A percentile compares a stretch with the other conserved stretches of the same genome.
Evolutionary conservation across 441 rosid species (phyloP).

Genomic region (Populus hybrid): DNA sequence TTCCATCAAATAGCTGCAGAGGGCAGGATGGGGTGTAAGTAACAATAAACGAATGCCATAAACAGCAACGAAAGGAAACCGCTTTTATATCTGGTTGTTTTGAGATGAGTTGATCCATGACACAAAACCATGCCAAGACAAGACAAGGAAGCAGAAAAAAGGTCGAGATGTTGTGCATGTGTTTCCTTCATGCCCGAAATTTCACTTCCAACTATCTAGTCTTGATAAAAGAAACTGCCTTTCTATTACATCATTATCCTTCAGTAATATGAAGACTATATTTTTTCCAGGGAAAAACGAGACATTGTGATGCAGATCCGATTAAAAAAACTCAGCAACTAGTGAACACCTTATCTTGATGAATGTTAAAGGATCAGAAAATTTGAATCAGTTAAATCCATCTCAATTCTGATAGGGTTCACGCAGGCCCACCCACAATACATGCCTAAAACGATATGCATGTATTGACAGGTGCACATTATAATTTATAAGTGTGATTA

Average conservation of each 20-base stretch:
- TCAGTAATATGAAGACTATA: background rate
- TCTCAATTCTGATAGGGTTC: background rate
- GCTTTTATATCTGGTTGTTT: background rate
- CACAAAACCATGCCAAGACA: background rate
- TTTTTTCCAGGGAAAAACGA: background rate
- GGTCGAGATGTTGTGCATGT: background rate
- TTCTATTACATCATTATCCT: background rate
- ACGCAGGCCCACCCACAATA: background rate
- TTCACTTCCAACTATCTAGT: background rate
- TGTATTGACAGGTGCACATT: background rate
- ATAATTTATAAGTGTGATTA: background rate
- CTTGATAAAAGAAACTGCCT: background rate
- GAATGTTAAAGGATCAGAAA: background rate
- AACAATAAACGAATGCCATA: background rate
- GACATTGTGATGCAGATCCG: background rate
- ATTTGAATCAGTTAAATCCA: background rate
- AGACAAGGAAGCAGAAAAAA: background rate
- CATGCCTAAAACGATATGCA: background rate
- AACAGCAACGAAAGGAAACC: background rate
- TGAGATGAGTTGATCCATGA: background rate
- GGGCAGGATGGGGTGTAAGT: background rate
- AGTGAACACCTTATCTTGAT: background rate
- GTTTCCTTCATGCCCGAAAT: background rate
- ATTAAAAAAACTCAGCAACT: background rate
- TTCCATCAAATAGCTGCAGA: constrained; percentile 79